Evolutionary conservation across 2,329 filamentous ascomycete genomes (phyloP).

Genomic region (Herpotrichia juniperi): DNA sequence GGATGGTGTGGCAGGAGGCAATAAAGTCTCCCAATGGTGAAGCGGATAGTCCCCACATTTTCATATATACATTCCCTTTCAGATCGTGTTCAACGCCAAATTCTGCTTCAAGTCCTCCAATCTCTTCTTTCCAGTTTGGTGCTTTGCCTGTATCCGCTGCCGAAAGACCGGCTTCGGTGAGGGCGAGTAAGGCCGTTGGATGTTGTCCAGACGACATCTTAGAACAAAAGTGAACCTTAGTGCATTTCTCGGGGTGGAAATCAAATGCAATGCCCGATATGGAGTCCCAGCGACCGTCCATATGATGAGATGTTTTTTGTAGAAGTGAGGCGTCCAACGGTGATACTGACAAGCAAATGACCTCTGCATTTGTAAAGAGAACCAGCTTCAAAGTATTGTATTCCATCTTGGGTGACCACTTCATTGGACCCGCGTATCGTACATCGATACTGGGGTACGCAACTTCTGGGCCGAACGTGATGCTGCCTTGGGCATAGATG

Average conservation of each 20-base stretch:
- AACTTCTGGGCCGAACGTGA: constrained; percentile 29
- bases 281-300: constrained; percentile 51
- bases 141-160: constrained; percentile 3
- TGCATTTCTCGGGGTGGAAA: constrained; percentile 15
- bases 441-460: constrained; percentile 27
- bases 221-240: constrained; percentile 45
- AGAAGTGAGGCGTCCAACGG: constrained; percentile 28
- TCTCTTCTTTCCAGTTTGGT: constrained; percentile 49
- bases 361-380: constrained; percentile 35
- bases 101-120: constrained; percentile 42
- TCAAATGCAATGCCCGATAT: constrained; percentile 46
- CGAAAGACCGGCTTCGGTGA: constrained; percentile 22
- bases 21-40: constrained; percentile 55
- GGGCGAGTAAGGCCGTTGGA: constrained; percentile 35
- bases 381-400: constrained; percentile 30
- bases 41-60: constrained; percentile 59
- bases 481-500: constrained; percentile 15
- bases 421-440: constrained; percentile 33
- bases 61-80: constrained; percentile 55
- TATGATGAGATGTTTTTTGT: constrained; percentile 30
- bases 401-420: constrained; percentile 30
- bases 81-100: constrained; percentile 60
- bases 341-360: constrained; percentile 34
- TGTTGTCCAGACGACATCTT: constrained; percentile 41
- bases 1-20: constrained; percentile 57